Evolutionary conservation across 2,329 filamentous ascomycete species (phyloP).

Genomic region (Emergomyces orientalis): DNA sequence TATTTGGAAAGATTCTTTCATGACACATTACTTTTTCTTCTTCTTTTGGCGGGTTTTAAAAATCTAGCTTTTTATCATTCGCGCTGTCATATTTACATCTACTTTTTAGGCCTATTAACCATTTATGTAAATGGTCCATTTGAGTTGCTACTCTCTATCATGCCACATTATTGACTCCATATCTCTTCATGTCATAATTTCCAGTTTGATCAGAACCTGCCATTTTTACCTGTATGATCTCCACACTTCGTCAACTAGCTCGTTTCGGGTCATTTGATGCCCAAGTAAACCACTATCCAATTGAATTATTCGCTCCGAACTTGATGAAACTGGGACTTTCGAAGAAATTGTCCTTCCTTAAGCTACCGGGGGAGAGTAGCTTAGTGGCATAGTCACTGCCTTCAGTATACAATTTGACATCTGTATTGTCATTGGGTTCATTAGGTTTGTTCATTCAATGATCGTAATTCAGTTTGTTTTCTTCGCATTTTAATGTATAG

Average conservation of each 20-base stretch:
- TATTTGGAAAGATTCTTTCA: neutral
- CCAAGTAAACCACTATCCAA: neutral
- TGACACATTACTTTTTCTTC: neutral
- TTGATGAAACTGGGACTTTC: neutral
- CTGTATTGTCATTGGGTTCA: neutral
- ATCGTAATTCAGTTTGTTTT: neutral
- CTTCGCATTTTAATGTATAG: neutral
- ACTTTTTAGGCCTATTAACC: neutral
- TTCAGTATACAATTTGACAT: neutral
- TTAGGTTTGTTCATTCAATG: neutral
- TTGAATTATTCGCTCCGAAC: neutral
- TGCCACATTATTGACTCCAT: neutral
- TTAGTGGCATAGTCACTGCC: neutral
- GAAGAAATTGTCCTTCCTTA: neutral
- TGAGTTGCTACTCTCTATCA: neutral
- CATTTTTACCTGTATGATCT: neutral
- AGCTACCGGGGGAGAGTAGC: neutral
- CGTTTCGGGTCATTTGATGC: no score
- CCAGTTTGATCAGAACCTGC: neutral
- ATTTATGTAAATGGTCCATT: neutral
- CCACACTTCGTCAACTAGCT: neutral
- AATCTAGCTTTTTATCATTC: neutral
- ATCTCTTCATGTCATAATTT: neutral
- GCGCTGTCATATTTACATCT: neutral
- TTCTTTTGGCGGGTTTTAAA: neutral